These are phyloP conservation scores for Symbiodinium pilosum DNA, from an alignment of 73 alveolate genomes.

Conservation along the genomic window DNA sequence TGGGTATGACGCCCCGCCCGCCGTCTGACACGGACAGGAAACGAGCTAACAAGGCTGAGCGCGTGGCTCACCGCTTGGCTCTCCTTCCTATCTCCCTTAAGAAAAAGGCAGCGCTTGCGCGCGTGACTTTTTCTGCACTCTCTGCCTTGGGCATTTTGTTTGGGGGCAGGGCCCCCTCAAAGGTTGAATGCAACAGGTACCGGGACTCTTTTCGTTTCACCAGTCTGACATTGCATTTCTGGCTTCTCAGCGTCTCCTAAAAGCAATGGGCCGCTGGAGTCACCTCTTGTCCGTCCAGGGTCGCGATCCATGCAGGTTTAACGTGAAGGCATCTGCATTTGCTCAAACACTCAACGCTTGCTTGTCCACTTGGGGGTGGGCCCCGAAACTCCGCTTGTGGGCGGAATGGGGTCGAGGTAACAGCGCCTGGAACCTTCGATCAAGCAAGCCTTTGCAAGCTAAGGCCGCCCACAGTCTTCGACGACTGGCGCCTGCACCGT, in stretches of 20 bases:
- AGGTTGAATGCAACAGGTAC: background rate
- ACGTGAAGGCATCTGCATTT: background rate
- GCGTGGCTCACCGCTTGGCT: slow-evolving; percentile 12
- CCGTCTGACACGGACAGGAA: background rate
- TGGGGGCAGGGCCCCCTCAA: slow-evolving; percentile 18
- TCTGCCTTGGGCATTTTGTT: slow-evolving; percentile 23
- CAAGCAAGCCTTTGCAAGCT: background rate
- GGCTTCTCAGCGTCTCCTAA: background rate
- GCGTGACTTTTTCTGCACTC: background rate
- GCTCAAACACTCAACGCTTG: background rate
- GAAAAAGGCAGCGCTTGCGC: background rate
- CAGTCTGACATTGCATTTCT: background rate
- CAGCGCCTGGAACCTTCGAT: background rate
- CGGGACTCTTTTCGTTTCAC: background rate
- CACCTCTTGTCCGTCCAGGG: background rate
- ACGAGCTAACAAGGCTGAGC: background rate
- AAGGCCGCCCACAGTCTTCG: background rate
- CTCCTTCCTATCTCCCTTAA: background rate
- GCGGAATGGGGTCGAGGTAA: slow-evolving; percentile 5
- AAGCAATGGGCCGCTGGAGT: background rate
- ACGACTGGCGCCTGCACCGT: background rate
- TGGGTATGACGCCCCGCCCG: background rate
- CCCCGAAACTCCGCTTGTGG: background rate
- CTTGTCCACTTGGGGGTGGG: background rate
- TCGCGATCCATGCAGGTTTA: background rate